A percentile compares a stretch with the other conserved stretches of the same genome.
Evolutionary conservation across 2,329 filamentous ascomycete genomes (phyloP).

Genomic region (Aspergillus floridensis): DNA sequence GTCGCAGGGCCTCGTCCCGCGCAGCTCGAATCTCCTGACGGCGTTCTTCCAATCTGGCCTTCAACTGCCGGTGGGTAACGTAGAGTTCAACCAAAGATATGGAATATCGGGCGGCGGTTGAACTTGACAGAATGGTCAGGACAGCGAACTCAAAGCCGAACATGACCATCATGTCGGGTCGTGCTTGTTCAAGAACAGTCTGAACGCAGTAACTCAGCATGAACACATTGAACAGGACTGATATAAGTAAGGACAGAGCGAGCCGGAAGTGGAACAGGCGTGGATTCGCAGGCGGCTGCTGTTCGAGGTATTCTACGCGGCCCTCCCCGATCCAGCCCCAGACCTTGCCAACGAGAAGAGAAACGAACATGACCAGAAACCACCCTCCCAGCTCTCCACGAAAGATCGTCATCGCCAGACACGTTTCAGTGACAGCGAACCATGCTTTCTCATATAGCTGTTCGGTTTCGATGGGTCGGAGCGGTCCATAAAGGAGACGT

Average conservation of each 20-base stretch:
- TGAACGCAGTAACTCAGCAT: slow-evolving; percentile 79
- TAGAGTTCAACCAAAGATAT: slow-evolving; percentile 75
- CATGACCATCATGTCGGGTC: slow-evolving; percentile 99
- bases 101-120: slow-evolving; percentile 74
- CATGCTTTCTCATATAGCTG: slow-evolving; percentile 96
- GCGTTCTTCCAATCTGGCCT: slow-evolving; percentile 64
- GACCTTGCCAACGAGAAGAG: slow-evolving; percentile 87
- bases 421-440: slow-evolving; percentile 97
- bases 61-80: slow-evolving; percentile 72
- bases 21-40: slow-evolving; percentile 63
- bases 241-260: slow-evolving; percentile 72
- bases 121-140: slow-evolving; percentile 72
- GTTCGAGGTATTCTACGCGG: slow-evolving; percentile 88
- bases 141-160: slow-evolving; percentile 98
- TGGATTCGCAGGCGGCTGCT: slow-evolving; percentile 88
- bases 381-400: slow-evolving; percentile 90
- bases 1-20: slow-evolving; percentile 48
- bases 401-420: slow-evolving; percentile 97
- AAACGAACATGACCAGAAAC: slow-evolving; percentile 96
- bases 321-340: slow-evolving; percentile 99
- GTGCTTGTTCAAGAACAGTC: slow-evolving; percentile 79
- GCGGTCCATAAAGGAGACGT: slow-evolving; percentile 81
- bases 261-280: slow-evolving; percentile 82
- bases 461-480: slow-evolving; percentile 92
- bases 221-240: slow-evolving; percentile 73